phyloP scores from a whole-genome alignment of 164 flowering plant genomes.

The Berberis vulgaris region DNA sequence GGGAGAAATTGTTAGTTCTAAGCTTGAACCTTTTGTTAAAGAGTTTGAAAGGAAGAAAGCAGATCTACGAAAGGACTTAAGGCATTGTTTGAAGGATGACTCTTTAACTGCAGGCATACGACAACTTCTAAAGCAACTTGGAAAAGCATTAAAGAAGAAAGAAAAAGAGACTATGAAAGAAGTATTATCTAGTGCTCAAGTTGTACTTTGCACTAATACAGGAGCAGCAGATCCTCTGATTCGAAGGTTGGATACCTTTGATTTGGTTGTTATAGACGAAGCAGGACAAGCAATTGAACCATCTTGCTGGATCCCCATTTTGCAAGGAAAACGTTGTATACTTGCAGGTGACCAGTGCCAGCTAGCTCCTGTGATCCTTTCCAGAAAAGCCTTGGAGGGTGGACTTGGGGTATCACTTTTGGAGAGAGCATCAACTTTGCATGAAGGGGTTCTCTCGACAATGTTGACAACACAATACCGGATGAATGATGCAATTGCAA shows the following conservation, averaged over 20 bases:
- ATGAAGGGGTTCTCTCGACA: slow-evolving; percentile 56
- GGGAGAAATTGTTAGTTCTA: slow-evolving; percentile 58
- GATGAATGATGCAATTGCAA: slow-evolving; percentile 86
- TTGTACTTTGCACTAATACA: slow-evolving; percentile 80
- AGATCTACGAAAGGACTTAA: slow-evolving; percentile 65
- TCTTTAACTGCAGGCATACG: slow-evolving; percentile 93
- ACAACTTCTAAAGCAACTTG: slow-evolving; percentile 85
- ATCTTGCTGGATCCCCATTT: slow-evolving; percentile 84
- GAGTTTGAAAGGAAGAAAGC: slow-evolving; percentile 80
- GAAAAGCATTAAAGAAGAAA: slow-evolving; percentile 66
- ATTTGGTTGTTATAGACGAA: slow-evolving; percentile 87
- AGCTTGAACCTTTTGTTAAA: slow-evolving; percentile 39
- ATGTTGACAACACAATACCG: slow-evolving; percentile 72
- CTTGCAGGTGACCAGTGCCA: slow-evolving; percentile 90
- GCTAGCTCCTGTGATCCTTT: slow-evolving; percentile 81
- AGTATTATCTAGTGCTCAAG: slow-evolving; percentile 62
- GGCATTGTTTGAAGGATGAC: slow-evolving; percentile 74
- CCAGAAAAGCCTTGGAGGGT: slow-evolving; percentile 79
- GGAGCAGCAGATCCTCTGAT: slow-evolving; percentile 85
- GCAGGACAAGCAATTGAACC: slow-evolving; percentile 96
- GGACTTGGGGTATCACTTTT: slow-evolving; percentile 84
- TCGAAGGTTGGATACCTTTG: slow-evolving; percentile 59
- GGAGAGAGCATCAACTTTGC: slow-evolving; percentile 69
- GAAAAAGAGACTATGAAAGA: slow-evolving; percentile 80
- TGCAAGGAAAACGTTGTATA: slow-evolving; percentile 80